phyloP scores from a whole-genome alignment of 2,329 filamentous ascomycete genomes.

The Ophiostoma tasmaniense region DNA sequence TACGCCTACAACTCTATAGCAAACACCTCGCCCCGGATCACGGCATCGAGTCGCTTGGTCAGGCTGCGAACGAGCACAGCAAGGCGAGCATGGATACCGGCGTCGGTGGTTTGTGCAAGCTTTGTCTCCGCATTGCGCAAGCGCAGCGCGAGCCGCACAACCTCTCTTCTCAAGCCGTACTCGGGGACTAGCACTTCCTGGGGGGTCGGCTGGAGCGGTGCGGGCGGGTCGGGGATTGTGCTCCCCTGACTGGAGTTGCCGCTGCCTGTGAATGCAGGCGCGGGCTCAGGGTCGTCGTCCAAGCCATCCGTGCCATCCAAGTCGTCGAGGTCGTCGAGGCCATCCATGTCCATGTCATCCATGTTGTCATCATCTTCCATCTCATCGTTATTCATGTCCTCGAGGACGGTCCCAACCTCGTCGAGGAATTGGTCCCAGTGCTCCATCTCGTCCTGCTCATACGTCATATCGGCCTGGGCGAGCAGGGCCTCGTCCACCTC shows the following conservation, averaged over 20 bases:
- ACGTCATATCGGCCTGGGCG: conserved; percentile 16
- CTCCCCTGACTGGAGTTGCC: not conserved
- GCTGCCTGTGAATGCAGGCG: not conserved
- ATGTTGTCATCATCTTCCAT: not conserved
- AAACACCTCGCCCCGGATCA: conserved; percentile 13
- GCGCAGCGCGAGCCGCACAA: conserved; percentile 10
- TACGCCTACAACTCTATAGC: conserved; percentile 12
- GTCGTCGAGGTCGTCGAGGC: not conserved
- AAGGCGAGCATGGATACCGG: too few species aligned
- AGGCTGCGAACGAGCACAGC: not conserved
- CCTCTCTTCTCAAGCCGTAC: conserved; percentile 15
- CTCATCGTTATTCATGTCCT: not conserved
- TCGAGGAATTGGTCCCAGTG: conserved; percentile 19
- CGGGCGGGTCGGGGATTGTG: not conserved
- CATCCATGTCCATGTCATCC: not conserved
- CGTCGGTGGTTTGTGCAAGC: not conserved
- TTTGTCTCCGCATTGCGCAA: not conserved
- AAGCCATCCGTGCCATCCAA: not conserved
- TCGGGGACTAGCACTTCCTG: conserved; percentile 9
- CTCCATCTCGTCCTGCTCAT: conserved; percentile 15
- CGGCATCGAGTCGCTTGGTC: not conserved
- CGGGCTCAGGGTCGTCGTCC: not conserved
- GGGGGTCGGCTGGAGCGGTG: conserved; percentile 1
- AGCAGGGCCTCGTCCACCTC: conserved; percentile 16
- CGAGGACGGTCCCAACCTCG: not conserved